A percentile compares a stretch with the other conserved stretches of the same genome.
Evolutionary conservation across 129 eudicot genomes (phyloP).

Genomic region (Helianthus annuus): DNA sequence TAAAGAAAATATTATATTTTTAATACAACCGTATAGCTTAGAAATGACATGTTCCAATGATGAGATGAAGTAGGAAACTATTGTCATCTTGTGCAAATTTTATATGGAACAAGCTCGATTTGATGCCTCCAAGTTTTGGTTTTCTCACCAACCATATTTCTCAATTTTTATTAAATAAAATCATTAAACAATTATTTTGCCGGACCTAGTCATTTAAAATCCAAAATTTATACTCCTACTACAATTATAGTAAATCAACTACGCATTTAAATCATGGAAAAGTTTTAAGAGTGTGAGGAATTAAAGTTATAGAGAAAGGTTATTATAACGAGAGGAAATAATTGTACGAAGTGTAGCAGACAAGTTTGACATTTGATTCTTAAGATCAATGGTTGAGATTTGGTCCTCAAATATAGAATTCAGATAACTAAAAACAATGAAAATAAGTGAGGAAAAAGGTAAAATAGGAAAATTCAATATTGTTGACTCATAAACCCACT

Average conservation of each 20-base stretch:
- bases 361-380: no score
- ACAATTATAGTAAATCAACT: no score
- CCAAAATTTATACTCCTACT: background rate
- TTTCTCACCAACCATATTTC: constrained; percentile 29
- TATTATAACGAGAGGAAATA: no score
- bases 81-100: constrained; percentile 23
- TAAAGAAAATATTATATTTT: no score
- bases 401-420: no score
- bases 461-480: no score
- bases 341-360: no score
- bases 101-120: constrained; percentile 12
- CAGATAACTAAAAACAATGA: no score
- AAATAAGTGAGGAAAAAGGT: no score
- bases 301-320: no score
- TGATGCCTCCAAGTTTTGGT: constrained; percentile 33
- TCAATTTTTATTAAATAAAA: background rate
- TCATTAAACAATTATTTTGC: constrained; percentile 15
- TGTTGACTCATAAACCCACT: no score
- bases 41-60: constrained; percentile 24
- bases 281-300: background rate
- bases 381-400: no score
- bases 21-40: background rate
- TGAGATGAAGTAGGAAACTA: constrained; percentile 25
- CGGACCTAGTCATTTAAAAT: background rate
- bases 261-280: background rate